Evolutionary conservation across 305 asterid genomes (phyloP), one percentile per base, ranked within the genome.

Genomic region (Withania somnifera): DNA sequence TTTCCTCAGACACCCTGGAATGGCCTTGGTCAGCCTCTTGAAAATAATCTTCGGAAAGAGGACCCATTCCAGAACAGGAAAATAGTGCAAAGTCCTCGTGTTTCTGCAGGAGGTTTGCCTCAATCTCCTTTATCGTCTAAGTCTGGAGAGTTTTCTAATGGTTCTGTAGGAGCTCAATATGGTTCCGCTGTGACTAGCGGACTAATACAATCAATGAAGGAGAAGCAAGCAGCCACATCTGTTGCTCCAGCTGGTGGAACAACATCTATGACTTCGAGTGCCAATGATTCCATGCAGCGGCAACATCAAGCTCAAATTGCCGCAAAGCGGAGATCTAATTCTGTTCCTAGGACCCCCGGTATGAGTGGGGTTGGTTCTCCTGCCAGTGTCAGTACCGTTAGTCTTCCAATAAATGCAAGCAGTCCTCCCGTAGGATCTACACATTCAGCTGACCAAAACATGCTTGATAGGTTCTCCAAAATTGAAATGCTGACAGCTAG

Each of bases 121-220:
- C 99, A 94, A 82, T 94, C 99, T 88, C 99, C 99, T n/a, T 86
- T 95, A 87, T 94, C 98, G 4, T 95, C 99, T 24, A 95, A 90
- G 86, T 94, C 99, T 45, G 98, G 98, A 67, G 99, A 95, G 89
- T 90, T 95, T 87, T 95, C 99, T 24, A 93, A 97, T 83, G 97
- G 98, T 84, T 95, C 99, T 24, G 87, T 92, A 47, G 98, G 98
- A 66, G 93, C 88, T 76, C 99, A 94, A 77, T 92, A 89, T 82
- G 98, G 97, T 79, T 89, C 90, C 32, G 96, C 87, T 83, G 95
- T 90, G 84, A 89, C 89, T 66, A 91, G 95, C 86, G 94, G 97
- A 75, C 87, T 87, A 82, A 84, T 92, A 45, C 86, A 90, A 57
- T 88, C 95, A 83, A 97, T 91, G 77, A 95, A 90, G 90, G 99